Conservation (phyloP, 2,329 filamentous ascomycete species). For the Aspergillus eucalypticola region DNA sequence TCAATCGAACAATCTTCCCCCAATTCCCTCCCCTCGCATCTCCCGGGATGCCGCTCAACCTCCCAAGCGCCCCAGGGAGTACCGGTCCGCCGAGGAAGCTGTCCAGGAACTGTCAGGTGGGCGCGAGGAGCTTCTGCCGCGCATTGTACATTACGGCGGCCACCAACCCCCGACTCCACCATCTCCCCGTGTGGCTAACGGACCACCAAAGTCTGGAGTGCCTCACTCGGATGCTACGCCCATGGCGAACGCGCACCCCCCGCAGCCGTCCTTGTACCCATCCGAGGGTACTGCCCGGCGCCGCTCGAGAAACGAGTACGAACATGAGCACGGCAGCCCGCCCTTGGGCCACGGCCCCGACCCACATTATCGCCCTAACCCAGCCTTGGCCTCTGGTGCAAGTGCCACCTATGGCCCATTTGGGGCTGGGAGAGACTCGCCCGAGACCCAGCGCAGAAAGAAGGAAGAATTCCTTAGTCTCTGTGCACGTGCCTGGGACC, state of each 20-base stretch:
- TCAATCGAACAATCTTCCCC: constrained; percentile 65
- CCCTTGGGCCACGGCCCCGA: constrained; percentile 75
- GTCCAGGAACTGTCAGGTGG: constrained; percentile 87
- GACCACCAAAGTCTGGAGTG: constrained; percentile 31
- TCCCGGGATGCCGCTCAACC: constrained; percentile 56
- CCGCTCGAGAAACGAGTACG: constrained; percentile 85
- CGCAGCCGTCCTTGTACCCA: constrained; percentile 43
- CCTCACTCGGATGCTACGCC: constrained; percentile 51
- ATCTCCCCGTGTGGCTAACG: constrained; percentile 56
- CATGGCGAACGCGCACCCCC: constrained; percentile 65
- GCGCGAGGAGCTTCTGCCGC: constrained; percentile 87
- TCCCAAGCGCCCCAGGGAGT: constrained; percentile 71
- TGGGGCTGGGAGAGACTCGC: constrained; percentile 77
- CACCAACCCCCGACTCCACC: constrained; percentile 92
- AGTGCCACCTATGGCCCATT: constrained; percentile 65
- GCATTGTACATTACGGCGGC: constrained; percentile 91
- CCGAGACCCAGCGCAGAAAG: constrained; percentile 80
- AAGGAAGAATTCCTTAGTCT: constrained; percentile 87
- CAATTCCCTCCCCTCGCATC: constrained; percentile 76
- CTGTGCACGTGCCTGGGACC: constrained; percentile 89
- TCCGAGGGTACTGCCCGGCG: constrained; percentile 55
- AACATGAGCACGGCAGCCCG: constrained; percentile 80
- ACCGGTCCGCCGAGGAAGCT: constrained; percentile 92
- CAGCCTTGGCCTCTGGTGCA: constrained; percentile 30
- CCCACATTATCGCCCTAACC: constrained; percentile 41